Percentiles rank a stretch among this genome's conserved stretches.
Conservation (phyloP, 352 stramenopile genomes). For the Pythium chondricola region DNA sequence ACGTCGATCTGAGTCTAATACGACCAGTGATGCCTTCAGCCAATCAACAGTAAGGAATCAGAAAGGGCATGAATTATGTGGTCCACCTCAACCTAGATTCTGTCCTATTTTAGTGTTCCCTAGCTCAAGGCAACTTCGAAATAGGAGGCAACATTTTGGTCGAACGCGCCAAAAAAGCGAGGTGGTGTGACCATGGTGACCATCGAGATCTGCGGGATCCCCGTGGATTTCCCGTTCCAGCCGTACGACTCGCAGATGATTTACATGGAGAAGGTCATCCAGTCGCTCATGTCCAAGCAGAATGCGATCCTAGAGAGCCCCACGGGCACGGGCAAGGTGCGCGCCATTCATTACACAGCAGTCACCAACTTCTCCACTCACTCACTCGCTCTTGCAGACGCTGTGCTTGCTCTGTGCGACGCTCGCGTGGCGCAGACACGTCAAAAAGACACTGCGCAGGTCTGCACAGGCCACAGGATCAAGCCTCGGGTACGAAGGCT, state of each 20-base stretch:
- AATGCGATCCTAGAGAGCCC: constrained; percentile 97
- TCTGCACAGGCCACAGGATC: neutral
- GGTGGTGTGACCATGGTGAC: constrained; percentile 38
- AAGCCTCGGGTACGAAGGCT: constrained; percentile 46
- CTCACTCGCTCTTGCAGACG: constrained; percentile 50
- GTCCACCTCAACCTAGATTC: neutral
- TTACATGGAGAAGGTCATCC: constrained; percentile 96
- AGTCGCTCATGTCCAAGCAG: constrained; percentile 84
- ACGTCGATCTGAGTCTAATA: too few relatives aligned
- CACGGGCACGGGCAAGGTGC: constrained; percentile 96
- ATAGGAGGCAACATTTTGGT: constrained; percentile 8
- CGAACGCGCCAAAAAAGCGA: constrained; percentile 7
- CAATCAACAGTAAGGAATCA: constrained; percentile 5
- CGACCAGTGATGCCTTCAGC: too few relatives aligned
- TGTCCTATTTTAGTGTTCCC: neutral
- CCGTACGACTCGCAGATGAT: constrained; percentile 96
- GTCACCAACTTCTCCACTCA: neutral
- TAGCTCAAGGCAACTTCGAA: neutral
- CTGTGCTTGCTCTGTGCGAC: constrained; percentile 95
- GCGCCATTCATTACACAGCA: neutral
- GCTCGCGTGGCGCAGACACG: constrained; percentile 88
- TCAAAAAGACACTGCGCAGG: constrained; percentile 44
- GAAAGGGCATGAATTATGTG: too few relatives aligned
- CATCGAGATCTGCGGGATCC: constrained; percentile 82
- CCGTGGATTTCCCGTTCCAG: constrained; percentile 95